Evolutionary conservation across 805 yeast genomes (phyloP).

Genomic region (Pichia membranifaciens): DNA sequence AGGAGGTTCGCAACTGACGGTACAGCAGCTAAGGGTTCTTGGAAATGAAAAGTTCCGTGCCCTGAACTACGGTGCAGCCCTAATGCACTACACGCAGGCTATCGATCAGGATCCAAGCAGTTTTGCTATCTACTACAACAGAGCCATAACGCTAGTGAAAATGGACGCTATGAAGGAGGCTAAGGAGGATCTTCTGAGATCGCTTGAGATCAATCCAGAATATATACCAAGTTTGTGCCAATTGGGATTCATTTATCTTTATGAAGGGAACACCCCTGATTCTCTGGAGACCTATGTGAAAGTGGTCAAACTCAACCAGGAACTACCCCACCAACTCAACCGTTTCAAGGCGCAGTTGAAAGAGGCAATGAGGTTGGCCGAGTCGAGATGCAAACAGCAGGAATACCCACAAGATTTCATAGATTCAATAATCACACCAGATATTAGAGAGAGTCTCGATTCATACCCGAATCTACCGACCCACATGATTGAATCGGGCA

Average conservation of each 20-base stretch:
- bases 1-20: background rate
- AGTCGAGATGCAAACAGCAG: conserved; percentile 28
- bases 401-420: conserved; percentile 28
- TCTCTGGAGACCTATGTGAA: conserved; percentile 33
- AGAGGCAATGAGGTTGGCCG: conserved; percentile 26
- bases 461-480: conserved; percentile 16
- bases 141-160: conserved; percentile 37
- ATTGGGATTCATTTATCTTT: conserved; percentile 32
- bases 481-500: conserved; percentile 11
- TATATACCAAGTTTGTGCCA: conserved; percentile 37
- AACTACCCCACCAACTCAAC: conserved; percentile 18
- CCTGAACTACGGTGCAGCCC: conserved; percentile 29
- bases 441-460: conserved; percentile 20
- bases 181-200: conserved; percentile 30
- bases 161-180: conserved; percentile 33
- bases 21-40: conserved; percentile 18
- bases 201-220: conserved; percentile 29
- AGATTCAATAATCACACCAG: conserved; percentile 23
- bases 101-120: conserved; percentile 29
- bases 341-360: conserved; percentile 25
- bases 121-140: conserved; percentile 32
- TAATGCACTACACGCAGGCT: conserved; percentile 35
- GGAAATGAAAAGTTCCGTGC: conserved; percentile 27
- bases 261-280: conserved; percentile 33
- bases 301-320: conserved; percentile 26